Base-by-base conservation (phyloP, 805 yeast species). In the Metschnikowia hibisci region DNA sequence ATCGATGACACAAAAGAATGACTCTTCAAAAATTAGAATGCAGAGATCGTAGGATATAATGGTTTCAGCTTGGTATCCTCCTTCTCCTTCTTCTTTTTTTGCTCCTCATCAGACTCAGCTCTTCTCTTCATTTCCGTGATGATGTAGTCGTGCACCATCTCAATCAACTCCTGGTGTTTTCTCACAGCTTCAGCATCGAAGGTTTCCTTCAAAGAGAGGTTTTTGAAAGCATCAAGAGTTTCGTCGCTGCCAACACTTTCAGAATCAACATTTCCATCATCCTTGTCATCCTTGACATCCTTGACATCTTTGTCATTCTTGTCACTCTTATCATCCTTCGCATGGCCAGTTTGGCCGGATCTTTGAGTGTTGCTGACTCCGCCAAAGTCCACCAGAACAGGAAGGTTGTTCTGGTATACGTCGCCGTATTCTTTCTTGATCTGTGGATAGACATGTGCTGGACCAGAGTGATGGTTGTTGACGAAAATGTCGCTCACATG, bases 21-120 rank as follows among this genome's bases (percentile, higher is more conserved):
- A 18, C n/a, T 9, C 5, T 8, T 7, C 22, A 14, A n/a, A 4
- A 11, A 22, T 49, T 58, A 69, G 48, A 69, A 69, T 18, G 73
- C 72, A 36, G 71, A 57, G 36, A 70, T 68, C 26, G 64, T 58
- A 28, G 75, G 75, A 47, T 70, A 70, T 44, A 69, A 58, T 2
- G 49, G 33, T 9, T 45, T 41, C 46, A 45, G 41, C 15, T 44
- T 45, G 18, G 41, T 26, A 7, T 33, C 35, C 13, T 47, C 46
- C 15, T 42, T 26, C 9, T 36, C 39, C n/a, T 28, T 16, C n/a
- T 32, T n/a, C 20, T 27, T 20, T 12, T 32, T 29, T 34, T 36
- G 27, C 32, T 28, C 12, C 39, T 39, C 46, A 16, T 39, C 36
- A 18, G 29, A 39, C 42, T 47, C 52, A 2, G 34, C 25, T 14